phyloP scores from a whole-genome alignment of 305 asterid genomes.

The Lippia alba region DNA sequence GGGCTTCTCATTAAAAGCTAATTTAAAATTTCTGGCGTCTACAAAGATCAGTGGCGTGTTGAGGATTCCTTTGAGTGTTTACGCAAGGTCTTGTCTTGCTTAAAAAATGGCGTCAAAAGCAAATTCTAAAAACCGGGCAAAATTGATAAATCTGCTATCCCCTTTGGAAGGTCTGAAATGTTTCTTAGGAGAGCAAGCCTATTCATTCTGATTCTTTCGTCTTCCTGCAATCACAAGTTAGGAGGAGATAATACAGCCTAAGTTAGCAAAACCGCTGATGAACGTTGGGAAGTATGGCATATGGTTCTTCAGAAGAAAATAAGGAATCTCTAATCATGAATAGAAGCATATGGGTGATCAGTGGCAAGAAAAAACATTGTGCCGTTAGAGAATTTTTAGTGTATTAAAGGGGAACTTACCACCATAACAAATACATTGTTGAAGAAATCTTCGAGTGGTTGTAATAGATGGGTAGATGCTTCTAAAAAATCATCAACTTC shows the following conservation, averaged over 20 bases:
- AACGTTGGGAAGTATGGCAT: neutral
- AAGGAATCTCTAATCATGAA: neutral
- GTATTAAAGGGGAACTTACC: slow-evolving; percentile 57
- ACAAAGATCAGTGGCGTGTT: slow-evolving; percentile 4
- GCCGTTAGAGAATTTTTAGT: neutral
- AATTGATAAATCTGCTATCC: slow-evolving; percentile 88
- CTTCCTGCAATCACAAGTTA: slow-evolving; percentile 66
- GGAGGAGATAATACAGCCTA: slow-evolving; percentile 3
- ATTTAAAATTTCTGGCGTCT: neutral
- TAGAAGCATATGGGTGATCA: no score
- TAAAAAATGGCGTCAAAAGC: neutral
- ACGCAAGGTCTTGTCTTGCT: neutral
- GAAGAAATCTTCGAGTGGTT: slow-evolving; percentile 89
- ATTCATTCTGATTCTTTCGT: slow-evolving; percentile 78
- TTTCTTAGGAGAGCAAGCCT: slow-evolving; percentile 80
- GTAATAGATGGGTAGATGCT: slow-evolving; percentile 64
- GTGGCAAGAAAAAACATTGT: neutral
- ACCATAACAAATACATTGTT: slow-evolving; percentile 89
- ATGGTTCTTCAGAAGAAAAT: neutral
- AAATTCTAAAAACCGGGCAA: slow-evolving; percentile 64
- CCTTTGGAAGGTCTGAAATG: slow-evolving; percentile 86
- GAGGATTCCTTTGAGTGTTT: neutral
- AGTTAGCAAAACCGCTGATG: neutral
- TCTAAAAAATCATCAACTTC: slow-evolving; percentile 90
- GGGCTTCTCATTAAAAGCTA: neutral